Base-by-base conservation (phyloP, 1,139 yeast species). In the Blastobotrys petasosporus region DNA sequence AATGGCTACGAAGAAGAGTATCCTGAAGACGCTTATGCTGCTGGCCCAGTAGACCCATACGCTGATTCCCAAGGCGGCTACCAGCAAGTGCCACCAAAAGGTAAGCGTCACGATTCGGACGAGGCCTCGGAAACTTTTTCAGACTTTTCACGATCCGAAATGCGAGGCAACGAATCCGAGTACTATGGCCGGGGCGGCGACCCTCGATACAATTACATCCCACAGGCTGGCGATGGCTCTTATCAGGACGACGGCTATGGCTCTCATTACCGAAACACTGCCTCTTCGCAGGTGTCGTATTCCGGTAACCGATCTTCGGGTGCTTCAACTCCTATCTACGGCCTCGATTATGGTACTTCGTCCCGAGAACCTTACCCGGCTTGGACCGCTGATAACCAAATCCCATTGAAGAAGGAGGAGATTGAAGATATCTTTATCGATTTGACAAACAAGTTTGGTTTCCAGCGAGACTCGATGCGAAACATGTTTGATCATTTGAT, bases 401-500 rank as follows among this genome's bases (percentile, higher is more conserved):
- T 83, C 36, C 95, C 96, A 10, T 74, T 88, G 47, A 67, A 83
- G 55, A 79, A 86, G 57, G 95, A 87, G 64, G 95, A 87, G 66
- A 87, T 94, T 60, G 94, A 85, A 69, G 94, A 85, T 63, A 82
- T 92, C 47, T 92, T 92, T 67, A 82, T 85, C 61, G 95, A 90
- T 64, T 74, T 94, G 64, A 75, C 95, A 50, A 82, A 84, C 69
- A 84, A 85, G 68, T 88, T 94, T 68, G 98, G 98, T 53, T 94
- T 94, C 78, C 98, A 94, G 74, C 79, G 95, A 68, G 97, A 90
- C 64, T 86, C 96, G 25, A 87, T 87, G 92, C 80, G 95, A 71
- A 94, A 94, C 70, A 85, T 90, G 86, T 92, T 82, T 69, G 98
- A 94, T 65, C 94, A 87, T 68, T 82, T 92, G 66, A 85, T 94